Evolutionary conservation across 23 red algal genomes (phyloP).

Genomic region (Gracilaria caudata): DNA sequence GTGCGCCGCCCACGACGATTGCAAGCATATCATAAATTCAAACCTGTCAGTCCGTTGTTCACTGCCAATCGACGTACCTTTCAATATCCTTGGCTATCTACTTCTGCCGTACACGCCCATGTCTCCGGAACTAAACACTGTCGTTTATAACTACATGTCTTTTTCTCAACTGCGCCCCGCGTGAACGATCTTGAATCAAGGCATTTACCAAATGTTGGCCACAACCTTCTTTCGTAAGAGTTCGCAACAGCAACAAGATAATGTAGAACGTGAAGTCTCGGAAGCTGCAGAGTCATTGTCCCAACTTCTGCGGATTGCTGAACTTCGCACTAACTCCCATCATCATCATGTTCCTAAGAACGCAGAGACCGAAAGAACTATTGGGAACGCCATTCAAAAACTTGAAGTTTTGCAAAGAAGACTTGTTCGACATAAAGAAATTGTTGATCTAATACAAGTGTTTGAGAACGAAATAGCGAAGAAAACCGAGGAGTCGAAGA

Average conservation of each 20-base stretch:
- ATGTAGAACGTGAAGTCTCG: slow-evolving; percentile 5
- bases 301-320: background rate
- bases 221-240: slow-evolving; percentile 21
- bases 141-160: background rate
- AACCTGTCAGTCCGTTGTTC: background rate
- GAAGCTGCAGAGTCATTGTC: slow-evolving; percentile 14
- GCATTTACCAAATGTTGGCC: background rate
- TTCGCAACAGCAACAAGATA: background rate
- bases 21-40: slow-evolving; percentile 9
- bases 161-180: background rate
- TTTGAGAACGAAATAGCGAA: background rate
- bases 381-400: slow-evolving; percentile 4
- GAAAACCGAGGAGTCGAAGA: background rate
- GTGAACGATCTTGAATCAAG: background rate
- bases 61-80: background rate
- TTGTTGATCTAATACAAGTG: slow-evolving; percentile 11
- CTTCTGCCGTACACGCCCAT: background rate
- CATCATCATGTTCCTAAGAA: background rate
- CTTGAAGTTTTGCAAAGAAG: background rate
- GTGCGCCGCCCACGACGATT: background rate
- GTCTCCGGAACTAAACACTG: background rate
- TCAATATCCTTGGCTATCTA: background rate
- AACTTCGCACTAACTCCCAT: background rate
- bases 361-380: background rate
- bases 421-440: slow-evolving; percentile 15